Evolutionary conservation across 164 flowering plant genomes (phyloP), one percentile per base, ranked within the genome.

Genomic region (Sextonia rubra): DNA sequence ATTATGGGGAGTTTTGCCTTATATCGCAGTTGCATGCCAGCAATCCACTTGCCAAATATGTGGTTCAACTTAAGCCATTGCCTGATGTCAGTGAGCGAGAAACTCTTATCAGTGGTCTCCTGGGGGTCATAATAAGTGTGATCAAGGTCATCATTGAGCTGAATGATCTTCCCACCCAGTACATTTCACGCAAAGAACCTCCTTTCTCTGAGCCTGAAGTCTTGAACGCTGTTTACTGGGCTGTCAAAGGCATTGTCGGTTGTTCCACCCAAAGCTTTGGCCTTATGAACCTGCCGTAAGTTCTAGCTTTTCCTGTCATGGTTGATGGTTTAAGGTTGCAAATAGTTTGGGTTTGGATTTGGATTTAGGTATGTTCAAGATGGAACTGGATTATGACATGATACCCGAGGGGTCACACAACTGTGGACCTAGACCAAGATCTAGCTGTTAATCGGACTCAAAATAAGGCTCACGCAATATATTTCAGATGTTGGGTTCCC

Each of bases 211-310:
- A 73, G 4, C 84, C 82, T 6, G 79, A 74, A 64, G 80, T 84
- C 68, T 89, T 89, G 5, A 78, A 77, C 32, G 89, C 88, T 24
- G 81, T 73, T 9, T 89, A 87, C 49, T 87, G 90, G 92, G 81
- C 76, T 60, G 76, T 87, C 15, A 71, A 83, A 22, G 81, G 87
- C 44, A 73, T 76, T 1, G 84, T 85, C n/a, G 83, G 84, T 11
- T 85, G 88, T 55, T 71, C 87, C 0, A 73, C 87, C 1, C 86
- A 80, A 55, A 79, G 85, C 68, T 71, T 77, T 8, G 69, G 78
- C 61, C 83, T 88, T 48, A 22, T 68, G 47, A 70, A 81, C 1
- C 71, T 65, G 18, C 74, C 77, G 81, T 81, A 73, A 66, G 75
- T 66, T 22, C 23, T 12, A 37, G 44, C 44, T 37, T 58, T 58